phyloP scores from a whole-genome alignment of 495 filamentous ascomycete species.

The Lentithecium fluviatile region DNA sequence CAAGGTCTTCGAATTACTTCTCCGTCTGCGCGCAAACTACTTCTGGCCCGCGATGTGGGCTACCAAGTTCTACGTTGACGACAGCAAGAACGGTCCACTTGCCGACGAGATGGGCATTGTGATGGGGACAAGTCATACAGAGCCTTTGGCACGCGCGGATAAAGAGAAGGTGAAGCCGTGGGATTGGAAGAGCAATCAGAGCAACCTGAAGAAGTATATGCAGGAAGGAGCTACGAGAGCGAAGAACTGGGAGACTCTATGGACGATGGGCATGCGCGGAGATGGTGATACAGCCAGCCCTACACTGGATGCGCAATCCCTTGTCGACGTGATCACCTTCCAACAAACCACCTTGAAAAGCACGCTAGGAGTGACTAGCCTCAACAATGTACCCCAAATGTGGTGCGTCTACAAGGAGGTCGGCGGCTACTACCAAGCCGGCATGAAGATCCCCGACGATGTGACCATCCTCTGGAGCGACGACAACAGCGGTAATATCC shows the following conservation, averaged over 20 bases:
- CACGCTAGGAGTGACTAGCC: constrained; percentile 46
- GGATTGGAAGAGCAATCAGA: constrained; percentile 67
- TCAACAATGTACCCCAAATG: constrained; percentile 61
- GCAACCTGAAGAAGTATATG: constrained; percentile 65
- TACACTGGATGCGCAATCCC: constrained; percentile 56
- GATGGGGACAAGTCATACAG: constrained; percentile 68
- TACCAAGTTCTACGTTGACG: constrained; percentile 26
- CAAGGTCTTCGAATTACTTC: constrained; percentile 68
- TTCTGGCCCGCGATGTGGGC: constrained; percentile 74
- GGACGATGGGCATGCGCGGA: constrained; percentile 74
- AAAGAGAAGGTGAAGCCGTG: constrained; percentile 63
- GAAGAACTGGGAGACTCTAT: constrained; percentile 62
- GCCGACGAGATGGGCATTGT: constrained; percentile 74
- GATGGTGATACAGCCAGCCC: constrained; percentile 62
- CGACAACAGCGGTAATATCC: constrained; percentile 72
- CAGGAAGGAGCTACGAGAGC: constrained; percentile 63
- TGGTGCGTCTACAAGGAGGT: constrained; percentile 55
- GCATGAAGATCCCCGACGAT: constrained; percentile 67
- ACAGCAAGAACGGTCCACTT: constrained; percentile 36
- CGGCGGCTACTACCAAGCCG: constrained; percentile 60
- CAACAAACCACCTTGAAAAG: constrained; percentile 58
- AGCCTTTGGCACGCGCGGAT: constrained; percentile 69
- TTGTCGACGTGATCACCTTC: constrained; percentile 58
- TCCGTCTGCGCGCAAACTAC: constrained; percentile 70
- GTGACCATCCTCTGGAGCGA: constrained; percentile 72